Evolutionary conservation across 306 rosid species (phyloP).

Genomic region (Cyamopsis tetragonoloba): DNA sequence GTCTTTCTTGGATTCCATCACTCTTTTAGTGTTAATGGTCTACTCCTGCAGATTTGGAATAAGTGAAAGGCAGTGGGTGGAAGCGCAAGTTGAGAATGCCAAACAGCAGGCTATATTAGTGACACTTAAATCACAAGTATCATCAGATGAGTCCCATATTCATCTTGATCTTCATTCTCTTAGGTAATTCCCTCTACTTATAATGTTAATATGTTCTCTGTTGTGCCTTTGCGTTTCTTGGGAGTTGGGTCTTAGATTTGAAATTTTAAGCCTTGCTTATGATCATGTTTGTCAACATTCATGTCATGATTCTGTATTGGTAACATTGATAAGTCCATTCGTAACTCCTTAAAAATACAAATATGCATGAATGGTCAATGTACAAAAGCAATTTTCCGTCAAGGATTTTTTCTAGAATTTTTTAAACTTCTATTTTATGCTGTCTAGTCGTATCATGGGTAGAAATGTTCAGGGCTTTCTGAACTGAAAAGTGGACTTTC

Average conservation of each 20-base stretch:
- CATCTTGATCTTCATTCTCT: slow-evolving; percentile 97
- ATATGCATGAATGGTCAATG: not conserved
- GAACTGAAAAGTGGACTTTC: slow-evolving; percentile 60
- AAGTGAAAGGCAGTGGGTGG: slow-evolving; percentile 99
- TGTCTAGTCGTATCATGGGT: not conserved
- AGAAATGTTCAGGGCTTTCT: slow-evolving; percentile 47
- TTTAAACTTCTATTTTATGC: not conserved
- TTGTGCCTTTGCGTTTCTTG: not conserved
- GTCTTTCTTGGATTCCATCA: slow-evolving; percentile 3
- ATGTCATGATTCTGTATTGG: not conserved
- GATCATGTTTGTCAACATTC: not conserved
- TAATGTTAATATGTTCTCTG: slow-evolving; percentile 16
- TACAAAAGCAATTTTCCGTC: slow-evolving; percentile 2
- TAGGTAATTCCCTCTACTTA: slow-evolving; percentile 45
- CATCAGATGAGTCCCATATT: slow-evolving; percentile 95
- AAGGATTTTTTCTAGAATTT: not conserved
- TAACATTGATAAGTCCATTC: not conserved
- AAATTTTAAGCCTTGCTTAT: slow-evolving; percentile 10
- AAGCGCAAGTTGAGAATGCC: slow-evolving; percentile 96
- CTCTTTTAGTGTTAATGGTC: slow-evolving; percentile 7
- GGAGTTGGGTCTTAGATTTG: not conserved
- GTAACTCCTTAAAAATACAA: not conserved
- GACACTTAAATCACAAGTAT: slow-evolving; percentile 84
- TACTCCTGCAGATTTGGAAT: slow-evolving; percentile 80
- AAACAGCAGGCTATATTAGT: slow-evolving; percentile 86